Conservation (phyloP, 2,329 filamentous ascomycete species). For the Metarhizium brunneum region DNA sequence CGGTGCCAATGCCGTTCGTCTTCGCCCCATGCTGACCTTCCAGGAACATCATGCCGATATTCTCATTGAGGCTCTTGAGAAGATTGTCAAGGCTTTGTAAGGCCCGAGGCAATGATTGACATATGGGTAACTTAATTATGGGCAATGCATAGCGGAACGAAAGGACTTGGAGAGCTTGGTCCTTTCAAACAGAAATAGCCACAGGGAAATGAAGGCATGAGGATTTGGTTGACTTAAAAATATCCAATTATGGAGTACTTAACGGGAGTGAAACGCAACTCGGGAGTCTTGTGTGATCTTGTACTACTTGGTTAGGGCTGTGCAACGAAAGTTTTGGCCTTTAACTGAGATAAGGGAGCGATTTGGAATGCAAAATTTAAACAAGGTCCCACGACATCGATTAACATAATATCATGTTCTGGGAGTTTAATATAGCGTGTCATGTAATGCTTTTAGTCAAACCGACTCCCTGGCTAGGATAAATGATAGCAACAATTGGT, state of each 20-base stretch:
- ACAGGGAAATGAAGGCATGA: background rate
- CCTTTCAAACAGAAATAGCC: background rate
- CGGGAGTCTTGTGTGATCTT: background rate
- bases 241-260: background rate
- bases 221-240: background rate
- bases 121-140: background rate
- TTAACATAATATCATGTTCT: background rate
- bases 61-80: constrained; percentile 69
- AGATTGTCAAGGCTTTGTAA: constrained; percentile 46
- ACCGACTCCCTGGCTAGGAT: background rate
- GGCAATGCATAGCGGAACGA: background rate
- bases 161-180: background rate
- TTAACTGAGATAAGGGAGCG: no score
- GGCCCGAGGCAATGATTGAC: background rate
- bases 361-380: no score
- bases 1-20: constrained; percentile 63
- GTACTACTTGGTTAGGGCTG: background rate
- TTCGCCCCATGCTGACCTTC: constrained; percentile 88
- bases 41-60: constrained; percentile 87
- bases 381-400: no score
- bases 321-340: background rate
- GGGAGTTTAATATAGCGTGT: background rate
- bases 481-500: background rate
- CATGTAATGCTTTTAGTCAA: background rate
- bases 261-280: background rate